These are phyloP conservation scores for Oryza glaberrima DNA, from an alignment of 176 grass and related monocot genomes.

Conservation along the genomic window DNA sequence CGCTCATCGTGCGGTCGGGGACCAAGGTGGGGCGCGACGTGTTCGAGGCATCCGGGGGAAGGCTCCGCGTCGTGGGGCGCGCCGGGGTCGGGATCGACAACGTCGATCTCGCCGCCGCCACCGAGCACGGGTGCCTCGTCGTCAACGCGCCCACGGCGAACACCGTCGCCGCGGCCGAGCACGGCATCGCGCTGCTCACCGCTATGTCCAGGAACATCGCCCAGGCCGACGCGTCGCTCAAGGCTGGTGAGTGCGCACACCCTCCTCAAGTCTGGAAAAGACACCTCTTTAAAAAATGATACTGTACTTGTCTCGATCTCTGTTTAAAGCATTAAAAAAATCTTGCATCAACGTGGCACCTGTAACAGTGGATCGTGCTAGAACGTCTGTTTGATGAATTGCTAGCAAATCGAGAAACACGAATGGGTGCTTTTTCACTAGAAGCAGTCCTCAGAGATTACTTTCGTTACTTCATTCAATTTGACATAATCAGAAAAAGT, in stretches of 20 bases:
- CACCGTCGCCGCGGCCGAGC: slow-evolving; percentile 83
- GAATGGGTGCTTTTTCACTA: neutral
- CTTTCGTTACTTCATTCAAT: neutral
- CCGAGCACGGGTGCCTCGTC: slow-evolving; percentile 88
- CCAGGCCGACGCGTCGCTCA: slow-evolving; percentile 80
- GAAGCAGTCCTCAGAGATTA: neutral
- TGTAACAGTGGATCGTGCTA: neutral
- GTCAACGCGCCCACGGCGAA: slow-evolving; percentile 92
- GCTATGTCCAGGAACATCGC: slow-evolving; percentile 81
- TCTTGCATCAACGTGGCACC: neutral
- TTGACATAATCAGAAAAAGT: neutral
- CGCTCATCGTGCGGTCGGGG: slow-evolving; percentile 77
- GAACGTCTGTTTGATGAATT: neutral
- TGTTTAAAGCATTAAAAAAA: neutral
- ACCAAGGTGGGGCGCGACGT: slow-evolving; percentile 82
- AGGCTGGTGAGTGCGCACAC: slow-evolving; percentile 56
- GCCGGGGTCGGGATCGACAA: slow-evolving; percentile 89
- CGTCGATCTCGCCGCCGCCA: slow-evolving; percentile 87
- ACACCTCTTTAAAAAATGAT: neutral
- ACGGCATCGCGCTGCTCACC: slow-evolving; percentile 70
- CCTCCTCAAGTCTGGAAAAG: neutral
- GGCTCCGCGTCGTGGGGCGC: slow-evolving; percentile 81
- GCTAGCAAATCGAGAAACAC: neutral
- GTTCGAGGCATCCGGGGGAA: slow-evolving; percentile 65
- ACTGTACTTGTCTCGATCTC: neutral